Evolutionary conservation across 1,284 basidiomycete genomes (phyloP).

Genomic region (Pterula multifida): DNA sequence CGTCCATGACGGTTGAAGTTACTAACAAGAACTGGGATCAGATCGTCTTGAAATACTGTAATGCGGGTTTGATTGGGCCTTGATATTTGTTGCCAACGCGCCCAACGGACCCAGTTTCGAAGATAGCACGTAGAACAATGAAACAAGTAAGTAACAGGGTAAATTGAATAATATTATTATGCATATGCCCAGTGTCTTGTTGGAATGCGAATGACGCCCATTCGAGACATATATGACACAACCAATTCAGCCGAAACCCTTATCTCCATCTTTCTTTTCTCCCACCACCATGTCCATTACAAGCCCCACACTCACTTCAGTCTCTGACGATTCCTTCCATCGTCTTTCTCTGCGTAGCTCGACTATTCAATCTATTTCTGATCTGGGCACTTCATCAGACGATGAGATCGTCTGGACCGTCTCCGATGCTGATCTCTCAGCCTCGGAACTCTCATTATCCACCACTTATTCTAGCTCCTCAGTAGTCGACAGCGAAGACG

Average conservation of each 20-base stretch:
- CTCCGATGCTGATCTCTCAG: slow-evolving; percentile 17
- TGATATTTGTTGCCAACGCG: no score
- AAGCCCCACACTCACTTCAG: not conserved
- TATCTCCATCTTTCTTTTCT: not conserved
- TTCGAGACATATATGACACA: no score
- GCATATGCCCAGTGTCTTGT: no score
- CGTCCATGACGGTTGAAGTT: not conserved
- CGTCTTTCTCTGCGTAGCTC: not conserved
- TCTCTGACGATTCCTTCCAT: slow-evolving; percentile 1
- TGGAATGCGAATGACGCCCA: no score
- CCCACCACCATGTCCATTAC: not conserved
- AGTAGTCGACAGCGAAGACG: slow-evolving; percentile 13
- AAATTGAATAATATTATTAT: no score
- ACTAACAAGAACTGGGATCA: no score
- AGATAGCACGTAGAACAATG: no score
- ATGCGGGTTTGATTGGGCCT: no score
- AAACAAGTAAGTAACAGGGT: no score
- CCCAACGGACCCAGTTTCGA: no score
- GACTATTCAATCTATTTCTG: not conserved
- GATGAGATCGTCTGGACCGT: slow-evolving; percentile 47
- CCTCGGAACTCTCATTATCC: slow-evolving; percentile 13
- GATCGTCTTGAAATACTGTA: no score
- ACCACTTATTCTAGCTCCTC: not conserved
- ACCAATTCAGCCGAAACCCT: no score
- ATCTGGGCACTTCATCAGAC: slow-evolving; percentile 20